Evolutionary conservation across 2,329 filamentous ascomycete species (phyloP).

Genomic region (Ploettnerulaceae sp.): DNA sequence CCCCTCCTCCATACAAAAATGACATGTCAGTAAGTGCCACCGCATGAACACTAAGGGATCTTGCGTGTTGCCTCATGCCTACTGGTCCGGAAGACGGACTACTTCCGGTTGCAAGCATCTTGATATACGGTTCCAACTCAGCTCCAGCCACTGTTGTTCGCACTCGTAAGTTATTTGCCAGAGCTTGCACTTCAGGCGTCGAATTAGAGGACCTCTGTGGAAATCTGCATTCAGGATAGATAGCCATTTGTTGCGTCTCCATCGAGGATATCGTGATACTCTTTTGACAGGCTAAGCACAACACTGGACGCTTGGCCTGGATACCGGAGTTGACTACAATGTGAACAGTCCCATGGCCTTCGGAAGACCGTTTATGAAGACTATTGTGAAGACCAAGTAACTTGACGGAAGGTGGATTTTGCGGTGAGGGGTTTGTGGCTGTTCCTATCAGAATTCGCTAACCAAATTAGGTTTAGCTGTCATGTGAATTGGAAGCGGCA

Average conservation of each 20-base stretch:
- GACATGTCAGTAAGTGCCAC: neutral
- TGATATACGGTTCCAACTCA: no score
- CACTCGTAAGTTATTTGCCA: constrained; percentile 4
- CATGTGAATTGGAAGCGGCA: constrained; percentile 5
- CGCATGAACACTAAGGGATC: neutral
- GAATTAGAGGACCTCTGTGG: no score
- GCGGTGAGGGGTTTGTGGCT: neutral
- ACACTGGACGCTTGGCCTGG: constrained; percentile 3
- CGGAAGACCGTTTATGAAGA: neutral
- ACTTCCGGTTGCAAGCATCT: neutral
- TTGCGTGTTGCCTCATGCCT: neutral
- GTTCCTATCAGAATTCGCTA: constrained; percentile 1
- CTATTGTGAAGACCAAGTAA: constrained; percentile 5
- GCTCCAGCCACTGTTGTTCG: no score
- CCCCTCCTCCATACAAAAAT: neutral
- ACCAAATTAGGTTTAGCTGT: neutral
- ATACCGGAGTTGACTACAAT: constrained; percentile 5
- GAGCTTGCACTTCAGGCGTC: constrained; percentile 6
- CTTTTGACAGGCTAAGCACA: no score
- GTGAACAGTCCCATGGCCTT: constrained; percentile 1
- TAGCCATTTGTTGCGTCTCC: no score
- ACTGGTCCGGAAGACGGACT: neutral
- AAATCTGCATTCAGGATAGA: no score
- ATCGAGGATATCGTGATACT: no score
- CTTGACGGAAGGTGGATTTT: neutral